phyloP scores from a whole-genome alignment of 169 alveolate genomes.

The Sarcocystis neurona region DNA sequence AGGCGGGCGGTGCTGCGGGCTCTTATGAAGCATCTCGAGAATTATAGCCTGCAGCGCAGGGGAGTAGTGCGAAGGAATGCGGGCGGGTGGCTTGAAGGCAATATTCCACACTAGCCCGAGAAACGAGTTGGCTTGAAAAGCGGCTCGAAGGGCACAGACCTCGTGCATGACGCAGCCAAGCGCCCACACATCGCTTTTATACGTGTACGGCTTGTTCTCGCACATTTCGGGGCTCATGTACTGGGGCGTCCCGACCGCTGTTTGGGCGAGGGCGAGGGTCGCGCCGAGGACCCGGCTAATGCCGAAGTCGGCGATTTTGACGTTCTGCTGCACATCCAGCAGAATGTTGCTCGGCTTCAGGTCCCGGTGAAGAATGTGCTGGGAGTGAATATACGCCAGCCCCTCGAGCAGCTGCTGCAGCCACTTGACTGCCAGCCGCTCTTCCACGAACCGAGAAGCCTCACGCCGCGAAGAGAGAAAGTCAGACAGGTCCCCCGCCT shows the following conservation, averaged over 20 bases:
- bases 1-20: slow-evolving; percentile 42
- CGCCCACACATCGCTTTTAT: slow-evolving; percentile 99
- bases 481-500: slow-evolving; percentile 82
- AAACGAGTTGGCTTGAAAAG: slow-evolving; percentile 84
- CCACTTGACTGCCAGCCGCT: slow-evolving; percentile 70
- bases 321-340: slow-evolving; percentile 63
- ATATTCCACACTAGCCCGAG: slow-evolving; percentile 83
- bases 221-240: slow-evolving; percentile 99
- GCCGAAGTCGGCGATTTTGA: slow-evolving; percentile 93
- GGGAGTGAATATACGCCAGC: slow-evolving; percentile 87
- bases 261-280: slow-evolving; percentile 77
- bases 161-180: slow-evolving; percentile 90
- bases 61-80: slow-evolving; percentile 65
- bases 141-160: slow-evolving; percentile 83
- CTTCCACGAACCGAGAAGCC: slow-evolving; percentile 2
- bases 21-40: slow-evolving; percentile 43
- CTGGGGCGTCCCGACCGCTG: slow-evolving; percentile 99
- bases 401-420: slow-evolving; percentile 86
- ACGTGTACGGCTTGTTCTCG: slow-evolving; percentile 90
- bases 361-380: slow-evolving; percentile 91
- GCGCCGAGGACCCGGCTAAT: slow-evolving; percentile 89
- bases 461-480: slow-evolving; percentile 23
- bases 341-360: slow-evolving; percentile 91
- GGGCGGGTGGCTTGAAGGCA: slow-evolving; percentile 77
- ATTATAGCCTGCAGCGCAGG: slow-evolving; percentile 30